These are phyloP conservation scores for Zygosaccharomyces pseudobailii DNA, from an alignment of 1,139 yeast species.

Conservation along the genomic window DNA sequence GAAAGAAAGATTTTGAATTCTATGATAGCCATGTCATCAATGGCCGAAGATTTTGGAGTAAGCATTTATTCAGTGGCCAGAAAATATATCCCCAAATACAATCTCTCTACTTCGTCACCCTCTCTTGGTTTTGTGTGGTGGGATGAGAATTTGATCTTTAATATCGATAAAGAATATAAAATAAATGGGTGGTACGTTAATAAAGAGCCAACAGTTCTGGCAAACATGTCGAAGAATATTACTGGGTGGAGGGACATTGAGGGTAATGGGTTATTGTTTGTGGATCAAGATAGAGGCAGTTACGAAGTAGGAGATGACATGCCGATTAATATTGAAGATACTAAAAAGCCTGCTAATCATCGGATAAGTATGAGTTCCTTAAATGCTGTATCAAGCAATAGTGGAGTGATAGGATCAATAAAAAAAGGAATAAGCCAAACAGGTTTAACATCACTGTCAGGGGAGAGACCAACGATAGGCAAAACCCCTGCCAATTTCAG, in stretches of 20 bases:
- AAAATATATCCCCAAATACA: slow-evolving; percentile 68
- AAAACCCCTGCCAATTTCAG: slow-evolving; percentile 16
- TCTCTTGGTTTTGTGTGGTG: slow-evolving; percentile 36
- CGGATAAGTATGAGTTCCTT: slow-evolving; percentile 8
- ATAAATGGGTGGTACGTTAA: slow-evolving; percentile 33
- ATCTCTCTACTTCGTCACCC: slow-evolving; percentile 32
- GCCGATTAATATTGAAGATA: slow-evolving; percentile 3
- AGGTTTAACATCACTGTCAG: slow-evolving; percentile 8
- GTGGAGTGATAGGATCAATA: slow-evolving; percentile 8
- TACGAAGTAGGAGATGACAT: slow-evolving; percentile 15
- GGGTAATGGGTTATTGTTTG: slow-evolving; percentile 33
- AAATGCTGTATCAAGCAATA: slow-evolving; percentile 1
- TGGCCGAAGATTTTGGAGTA: slow-evolving; percentile 71
- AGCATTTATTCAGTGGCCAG: slow-evolving; percentile 71
- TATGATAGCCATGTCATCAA: slow-evolving; percentile 71
- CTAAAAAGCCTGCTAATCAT: slow-evolving; percentile 3
- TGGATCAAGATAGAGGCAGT: slow-evolving; percentile 28
- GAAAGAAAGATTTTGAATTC: slow-evolving; percentile 45
- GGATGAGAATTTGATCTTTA: slow-evolving; percentile 30
- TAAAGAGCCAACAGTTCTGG: slow-evolving; percentile 31
- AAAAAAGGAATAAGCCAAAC: slow-evolving; percentile 16
- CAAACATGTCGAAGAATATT: slow-evolving; percentile 27
- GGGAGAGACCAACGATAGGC: slow-evolving; percentile 16
- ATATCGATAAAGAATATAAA: slow-evolving; percentile 30
- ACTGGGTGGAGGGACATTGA: slow-evolving; percentile 35